These are phyloP conservation scores for Acaromyces ingoldii DNA, from an alignment of 1,284 basidiomycete genomes.

Conservation along the genomic window DNA sequence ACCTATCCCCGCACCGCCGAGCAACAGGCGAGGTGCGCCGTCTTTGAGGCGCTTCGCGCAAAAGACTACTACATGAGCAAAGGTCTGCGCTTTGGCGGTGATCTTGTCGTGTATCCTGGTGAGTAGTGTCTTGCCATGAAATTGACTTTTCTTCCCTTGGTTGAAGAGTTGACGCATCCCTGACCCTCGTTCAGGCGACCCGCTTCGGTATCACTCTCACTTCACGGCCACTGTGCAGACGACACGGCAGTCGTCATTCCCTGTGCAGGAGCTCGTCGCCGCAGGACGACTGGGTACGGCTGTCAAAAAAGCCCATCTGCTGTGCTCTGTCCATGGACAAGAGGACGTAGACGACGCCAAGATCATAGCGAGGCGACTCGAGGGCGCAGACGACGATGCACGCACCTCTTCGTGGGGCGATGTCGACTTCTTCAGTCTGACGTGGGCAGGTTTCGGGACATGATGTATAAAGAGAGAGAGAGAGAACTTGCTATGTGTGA, in stretches of 20 bases:
- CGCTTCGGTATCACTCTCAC: conserved; percentile 92
- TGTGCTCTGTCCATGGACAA: conserved; percentile 60
- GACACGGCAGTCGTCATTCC: conserved; percentile 61
- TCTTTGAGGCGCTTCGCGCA: conserved; percentile 74
- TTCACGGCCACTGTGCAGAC: conserved; percentile 66
- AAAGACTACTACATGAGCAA: conserved; percentile 78
- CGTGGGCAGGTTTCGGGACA: conserved; percentile 50
- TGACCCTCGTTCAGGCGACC: conserved; percentile 65
- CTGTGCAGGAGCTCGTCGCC: conserved; percentile 86
- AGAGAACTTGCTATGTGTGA: too few relatives aligned
- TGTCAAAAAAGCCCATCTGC: conserved; percentile 90
- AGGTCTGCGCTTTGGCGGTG: conserved; percentile 88
- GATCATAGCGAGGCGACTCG: background rate
- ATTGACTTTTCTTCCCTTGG: background rate
- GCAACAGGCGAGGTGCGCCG: conserved; percentile 69
- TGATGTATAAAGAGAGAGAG: too few relatives aligned
- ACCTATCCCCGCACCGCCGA: conserved; percentile 63
- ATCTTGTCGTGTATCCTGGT: conserved; percentile 95
- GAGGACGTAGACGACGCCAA: conserved; percentile 6
- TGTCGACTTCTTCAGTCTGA: conserved; percentile 40
- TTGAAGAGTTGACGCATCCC: background rate
- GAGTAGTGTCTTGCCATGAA: conserved; percentile 41
- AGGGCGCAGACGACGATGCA: conserved; percentile 5
- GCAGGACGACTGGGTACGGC: conserved; percentile 92
- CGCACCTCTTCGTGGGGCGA: conserved; percentile 14